Conservation (phyloP, 2,329 filamentous ascomycete species). For the Sarocladium kiliense region DNA sequence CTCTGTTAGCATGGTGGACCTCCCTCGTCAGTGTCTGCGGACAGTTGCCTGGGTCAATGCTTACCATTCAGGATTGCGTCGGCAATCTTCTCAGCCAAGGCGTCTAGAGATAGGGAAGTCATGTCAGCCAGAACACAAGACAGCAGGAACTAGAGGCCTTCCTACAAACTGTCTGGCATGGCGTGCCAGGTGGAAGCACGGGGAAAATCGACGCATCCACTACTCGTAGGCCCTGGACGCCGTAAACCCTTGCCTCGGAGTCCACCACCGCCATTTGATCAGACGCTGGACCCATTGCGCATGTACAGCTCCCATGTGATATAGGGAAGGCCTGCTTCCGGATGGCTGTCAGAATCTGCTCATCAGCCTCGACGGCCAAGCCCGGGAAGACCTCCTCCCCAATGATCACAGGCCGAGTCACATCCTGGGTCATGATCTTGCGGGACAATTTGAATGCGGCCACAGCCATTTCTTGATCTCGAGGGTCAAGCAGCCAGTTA, state of each 20-base stretch:
- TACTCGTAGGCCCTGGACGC: constrained; percentile 25
- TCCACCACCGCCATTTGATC: constrained; percentile 52
- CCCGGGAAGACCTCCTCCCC: constrained; percentile 32
- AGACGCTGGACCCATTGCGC: constrained; percentile 21
- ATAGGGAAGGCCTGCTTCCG: constrained; percentile 18
- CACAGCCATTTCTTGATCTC: constrained; percentile 40
- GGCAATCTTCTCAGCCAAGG: constrained; percentile 29
- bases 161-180: constrained; percentile 26
- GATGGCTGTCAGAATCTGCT: constrained; percentile 32
- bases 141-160: too few relatives aligned
- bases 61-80: constrained; percentile 17
- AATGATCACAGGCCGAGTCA: constrained; percentile 23
- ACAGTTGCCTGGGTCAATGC: too few relatives aligned
- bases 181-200: constrained; percentile 22
- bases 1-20: too few relatives aligned
- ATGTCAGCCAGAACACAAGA: too few relatives aligned
- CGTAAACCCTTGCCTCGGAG: constrained; percentile 46
- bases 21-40: too few relatives aligned
- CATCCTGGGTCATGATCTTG: constrained; percentile 23
- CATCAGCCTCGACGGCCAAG: constrained; percentile 30
- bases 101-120: too few relatives aligned
- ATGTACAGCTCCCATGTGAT: constrained; percentile 23
- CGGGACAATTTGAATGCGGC: constrained; percentile 34
- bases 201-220: constrained; percentile 30
- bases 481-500: constrained; percentile 36